A percentile compares a stretch with the other conserved stretches of the same genome.
These are phyloP conservation scores for Colletotrichum lindemuthianum DNA, from an alignment of 2,329 filamentous ascomycete genomes.

Conservation along the genomic window DNA sequence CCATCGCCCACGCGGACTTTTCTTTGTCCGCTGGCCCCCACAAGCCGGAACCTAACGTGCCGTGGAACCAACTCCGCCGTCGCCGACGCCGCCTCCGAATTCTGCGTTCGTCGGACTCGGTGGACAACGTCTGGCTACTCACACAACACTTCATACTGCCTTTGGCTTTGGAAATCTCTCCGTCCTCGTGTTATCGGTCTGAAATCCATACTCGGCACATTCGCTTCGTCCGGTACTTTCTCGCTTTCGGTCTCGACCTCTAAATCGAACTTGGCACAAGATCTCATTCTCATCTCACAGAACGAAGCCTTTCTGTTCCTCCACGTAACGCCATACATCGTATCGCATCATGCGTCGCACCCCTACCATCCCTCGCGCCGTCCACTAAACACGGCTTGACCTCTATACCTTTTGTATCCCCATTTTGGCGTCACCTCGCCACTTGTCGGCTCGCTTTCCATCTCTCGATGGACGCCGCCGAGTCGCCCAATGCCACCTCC, in stretches of 20 bases:
- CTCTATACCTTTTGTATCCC: background rate
- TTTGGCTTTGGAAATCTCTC: too few relatives aligned
- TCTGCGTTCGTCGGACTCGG: background rate
- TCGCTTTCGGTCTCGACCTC: too few relatives aligned
- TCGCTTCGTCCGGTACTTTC: too few relatives aligned
- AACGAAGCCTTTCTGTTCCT: too few relatives aligned
- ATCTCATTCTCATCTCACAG: too few relatives aligned
- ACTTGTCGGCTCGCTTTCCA: background rate
- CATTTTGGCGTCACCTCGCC: background rate
- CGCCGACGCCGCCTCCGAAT: slow-evolving; percentile 4
- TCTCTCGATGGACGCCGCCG: slow-evolving; percentile 41
- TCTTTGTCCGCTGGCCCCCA: slow-evolving; percentile 20
- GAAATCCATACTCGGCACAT: too few relatives aligned
- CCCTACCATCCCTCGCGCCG: slow-evolving; percentile 15
- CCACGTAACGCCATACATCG: too few relatives aligned
- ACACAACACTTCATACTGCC: too few relatives aligned
- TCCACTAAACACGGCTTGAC: slow-evolving; percentile 22
- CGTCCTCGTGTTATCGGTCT: too few relatives aligned
- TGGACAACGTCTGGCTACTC: background rate
- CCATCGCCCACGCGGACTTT: slow-evolving; percentile 7
- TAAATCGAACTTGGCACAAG: too few relatives aligned
- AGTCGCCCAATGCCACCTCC: slow-evolving; percentile 43
- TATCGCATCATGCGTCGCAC: slow-evolving; percentile 22
- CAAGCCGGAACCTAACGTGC: slow-evolving; percentile 19
- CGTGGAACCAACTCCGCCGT: slow-evolving; percentile 6